Evolutionary conservation across 768 basidiomycete species (phyloP).

Genomic region (Neoboletus brunneissimus): DNA sequence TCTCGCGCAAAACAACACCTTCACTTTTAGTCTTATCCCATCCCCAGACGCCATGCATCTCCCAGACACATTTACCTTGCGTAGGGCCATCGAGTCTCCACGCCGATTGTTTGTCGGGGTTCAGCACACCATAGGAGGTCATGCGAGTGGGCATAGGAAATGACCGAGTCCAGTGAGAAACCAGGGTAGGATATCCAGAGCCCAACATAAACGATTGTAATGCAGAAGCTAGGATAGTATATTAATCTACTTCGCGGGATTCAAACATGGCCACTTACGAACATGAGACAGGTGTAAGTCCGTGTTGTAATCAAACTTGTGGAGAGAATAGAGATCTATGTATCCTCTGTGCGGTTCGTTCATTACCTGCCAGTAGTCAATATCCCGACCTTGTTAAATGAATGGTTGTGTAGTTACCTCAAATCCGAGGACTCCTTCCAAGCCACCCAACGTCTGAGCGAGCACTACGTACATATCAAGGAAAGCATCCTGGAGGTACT

Average conservation of each 20-base stretch:
- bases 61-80: constrained; percentile 74
- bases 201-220: constrained; percentile 92
- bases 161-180: constrained; percentile 79
- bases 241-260: background rate
- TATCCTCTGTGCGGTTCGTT: constrained; percentile 97
- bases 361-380: constrained; percentile 58
- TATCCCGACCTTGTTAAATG: background rate
- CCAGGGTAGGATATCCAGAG: constrained; percentile 75
- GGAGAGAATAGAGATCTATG: constrained; percentile 75
- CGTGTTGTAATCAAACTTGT: constrained; percentile 90
- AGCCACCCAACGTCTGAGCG: constrained; percentile 61
- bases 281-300: constrained; percentile 83
- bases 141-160: constrained; percentile 85
- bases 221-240: constrained; percentile 56
- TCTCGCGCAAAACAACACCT: constrained; percentile 76
- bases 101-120: constrained; percentile 54
- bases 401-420: constrained; percentile 52
- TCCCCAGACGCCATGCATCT: constrained; percentile 91
- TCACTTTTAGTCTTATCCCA: constrained; percentile 68
- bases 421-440: constrained; percentile 84
- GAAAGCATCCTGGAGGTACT: constrained; percentile 80
- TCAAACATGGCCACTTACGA: constrained; percentile 47
- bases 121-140: constrained; percentile 57
- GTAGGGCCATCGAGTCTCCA: constrained; percentile 80
- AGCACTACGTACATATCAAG: constrained; percentile 73